Evolutionary conservation across 2,329 filamentous ascomycete genomes (phyloP).

Genomic region (Thelonectria rubi): DNA sequence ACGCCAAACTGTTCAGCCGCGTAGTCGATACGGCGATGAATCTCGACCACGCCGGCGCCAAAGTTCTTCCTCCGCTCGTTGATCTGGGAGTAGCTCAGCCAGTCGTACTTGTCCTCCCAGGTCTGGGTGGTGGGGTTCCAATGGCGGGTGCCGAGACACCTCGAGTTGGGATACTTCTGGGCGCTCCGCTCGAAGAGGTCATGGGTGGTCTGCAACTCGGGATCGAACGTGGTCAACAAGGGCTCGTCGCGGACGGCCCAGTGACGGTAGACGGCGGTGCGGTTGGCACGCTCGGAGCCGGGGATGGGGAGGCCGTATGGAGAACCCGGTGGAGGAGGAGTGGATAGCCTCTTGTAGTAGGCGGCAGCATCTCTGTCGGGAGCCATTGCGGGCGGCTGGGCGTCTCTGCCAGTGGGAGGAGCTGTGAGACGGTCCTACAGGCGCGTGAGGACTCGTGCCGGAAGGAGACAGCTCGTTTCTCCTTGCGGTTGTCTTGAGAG

Average conservation of each 20-base stretch:
- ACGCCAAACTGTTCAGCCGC: conserved; percentile 71
- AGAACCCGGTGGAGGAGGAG: conserved; percentile 74
- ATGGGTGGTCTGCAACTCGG: conserved; percentile 75
- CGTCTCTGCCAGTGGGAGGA: conserved; percentile 15
- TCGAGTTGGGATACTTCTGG: conserved; percentile 69
- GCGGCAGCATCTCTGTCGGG: conserved; percentile 48
- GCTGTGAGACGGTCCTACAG: not conserved
- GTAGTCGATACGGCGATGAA: conserved; percentile 79
- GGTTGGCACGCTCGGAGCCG: conserved; percentile 75
- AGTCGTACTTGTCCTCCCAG: conserved; percentile 79
- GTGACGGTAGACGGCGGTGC: conserved; percentile 83
- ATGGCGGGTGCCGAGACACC: conserved; percentile 81
- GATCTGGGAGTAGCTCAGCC: conserved; percentile 85
- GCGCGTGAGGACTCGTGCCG: not conserved
- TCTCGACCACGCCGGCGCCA: conserved; percentile 83
- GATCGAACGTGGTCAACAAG: conserved; percentile 76
- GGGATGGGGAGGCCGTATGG: conserved; percentile 83
- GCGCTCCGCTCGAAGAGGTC: conserved; percentile 80
- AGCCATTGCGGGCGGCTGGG: conserved; percentile 42
- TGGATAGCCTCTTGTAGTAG: conserved; percentile 62
- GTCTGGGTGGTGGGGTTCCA: conserved; percentile 79
- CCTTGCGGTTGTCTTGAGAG: no score
- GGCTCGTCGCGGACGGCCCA: conserved; percentile 78
- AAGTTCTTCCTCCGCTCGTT: conserved; percentile 82
- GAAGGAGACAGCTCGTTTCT: no score